A percentile compares a stretch with the other conserved stretches of the same genome.
These are phyloP conservation scores for Colletotrichum australisinense DNA, from an alignment of 2,329 filamentous ascomycete genomes.

Conservation along the genomic window DNA sequence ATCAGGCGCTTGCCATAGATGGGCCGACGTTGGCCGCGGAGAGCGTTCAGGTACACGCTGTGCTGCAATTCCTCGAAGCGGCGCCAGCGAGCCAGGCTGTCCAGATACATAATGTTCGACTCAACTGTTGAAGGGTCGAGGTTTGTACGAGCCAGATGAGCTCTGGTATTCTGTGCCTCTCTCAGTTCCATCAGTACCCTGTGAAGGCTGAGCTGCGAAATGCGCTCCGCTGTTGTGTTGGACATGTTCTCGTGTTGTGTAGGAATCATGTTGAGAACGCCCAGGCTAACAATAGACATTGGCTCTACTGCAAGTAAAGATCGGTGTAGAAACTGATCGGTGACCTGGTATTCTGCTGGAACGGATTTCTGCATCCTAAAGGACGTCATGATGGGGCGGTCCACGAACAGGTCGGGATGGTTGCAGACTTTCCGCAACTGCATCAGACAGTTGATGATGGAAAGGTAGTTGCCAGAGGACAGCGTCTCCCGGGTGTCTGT, in stretches of 20 bases:
- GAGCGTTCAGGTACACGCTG: constrained; percentile 82
- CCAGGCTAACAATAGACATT: constrained; percentile 75
- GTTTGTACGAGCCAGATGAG: constrained; percentile 64
- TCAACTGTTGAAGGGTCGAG: constrained; percentile 76
- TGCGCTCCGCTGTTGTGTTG: constrained; percentile 61
- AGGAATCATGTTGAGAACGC: constrained; percentile 84
- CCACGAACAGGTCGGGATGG: constrained; percentile 96
- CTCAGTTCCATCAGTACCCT: constrained; percentile 76
- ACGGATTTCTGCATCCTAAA: constrained; percentile 90
- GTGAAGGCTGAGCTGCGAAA: constrained; percentile 77
- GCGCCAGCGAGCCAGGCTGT: constrained; percentile 75
- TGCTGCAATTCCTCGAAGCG: constrained; percentile 84
- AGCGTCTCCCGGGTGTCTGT: constrained; percentile 90
- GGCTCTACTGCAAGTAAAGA: constrained; percentile 71
- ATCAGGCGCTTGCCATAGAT: constrained; percentile 85
- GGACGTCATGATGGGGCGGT: constrained; percentile 95
- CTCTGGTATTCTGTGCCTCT: constrained; percentile 74
- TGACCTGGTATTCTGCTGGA: constrained; percentile 77
- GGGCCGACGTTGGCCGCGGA: constrained; percentile 83
- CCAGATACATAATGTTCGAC: constrained; percentile 78
- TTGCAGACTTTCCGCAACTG: constrained; percentile 98
- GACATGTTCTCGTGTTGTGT: constrained; percentile 76
- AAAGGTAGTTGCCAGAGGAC: constrained; percentile 93
- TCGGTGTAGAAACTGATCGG: constrained; percentile 76
- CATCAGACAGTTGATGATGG: constrained; percentile 98